Conservation (phyloP, 1,284 basidiomycete genomes). For the Hypsizygus ulmarius region DNA sequence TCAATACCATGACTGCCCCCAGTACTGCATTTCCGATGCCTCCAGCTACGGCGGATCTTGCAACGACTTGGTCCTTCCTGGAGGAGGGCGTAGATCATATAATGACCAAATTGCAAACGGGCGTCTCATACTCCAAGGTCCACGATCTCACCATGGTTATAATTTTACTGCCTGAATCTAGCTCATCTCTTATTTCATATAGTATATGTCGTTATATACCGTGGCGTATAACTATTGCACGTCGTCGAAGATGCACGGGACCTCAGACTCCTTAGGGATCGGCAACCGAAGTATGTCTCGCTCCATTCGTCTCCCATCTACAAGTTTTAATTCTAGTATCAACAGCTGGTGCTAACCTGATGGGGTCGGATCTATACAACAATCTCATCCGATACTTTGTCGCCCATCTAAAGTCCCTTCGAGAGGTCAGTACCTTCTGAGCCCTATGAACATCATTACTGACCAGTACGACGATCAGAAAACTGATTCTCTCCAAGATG, state of each 20-base stretch:
- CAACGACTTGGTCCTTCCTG: conserved; percentile 87
- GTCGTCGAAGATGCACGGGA: conserved; percentile 73
- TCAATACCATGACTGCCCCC: conserved; percentile 18
- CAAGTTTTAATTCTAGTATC: conserved; percentile 13
- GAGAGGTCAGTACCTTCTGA: conserved; percentile 31
- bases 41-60: conserved; percentile 53
- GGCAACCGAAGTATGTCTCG: conserved; percentile 57
- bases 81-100: conserved; percentile 90
- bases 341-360: conserved; percentile 82
- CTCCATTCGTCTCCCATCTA: conserved; percentile 10
- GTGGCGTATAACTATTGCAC: conserved; percentile 96
- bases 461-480: conserved; percentile 12
- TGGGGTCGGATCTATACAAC: conserved; percentile 91
- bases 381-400: conserved; percentile 84
- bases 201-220: conserved; percentile 91
- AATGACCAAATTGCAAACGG: conserved; percentile 85
- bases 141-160: neutral
- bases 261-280: conserved; percentile 36
- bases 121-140: conserved; percentile 63
- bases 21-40: conserved; percentile 25
- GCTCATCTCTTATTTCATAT: conserved; percentile 3
- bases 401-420: conserved; percentile 65
- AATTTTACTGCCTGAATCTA: neutral
- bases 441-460: conserved; percentile 3
- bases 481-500: conserved; percentile 50